phyloP scores from a whole-genome alignment of 805 yeast genomes.

The Candida orba region DNA sequence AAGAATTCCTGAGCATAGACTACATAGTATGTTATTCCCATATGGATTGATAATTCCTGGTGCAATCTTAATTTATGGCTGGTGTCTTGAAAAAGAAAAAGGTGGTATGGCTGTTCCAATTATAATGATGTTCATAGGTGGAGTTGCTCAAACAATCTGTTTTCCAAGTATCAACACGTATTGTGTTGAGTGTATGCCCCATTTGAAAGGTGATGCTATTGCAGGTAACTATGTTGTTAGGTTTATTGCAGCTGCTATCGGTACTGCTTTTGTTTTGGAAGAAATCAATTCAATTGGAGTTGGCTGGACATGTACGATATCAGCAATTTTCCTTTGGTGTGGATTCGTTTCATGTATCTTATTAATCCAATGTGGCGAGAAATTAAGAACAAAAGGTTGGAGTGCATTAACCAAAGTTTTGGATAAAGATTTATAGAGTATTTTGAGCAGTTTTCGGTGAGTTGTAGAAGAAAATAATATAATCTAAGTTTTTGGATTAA shows the following conservation, averaged over 20 bases:
- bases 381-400: conserved; percentile 2
- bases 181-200: conserved; percentile 52
- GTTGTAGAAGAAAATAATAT: too few relatives aligned
- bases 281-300: conserved; percentile 43
- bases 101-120: conserved; percentile 54
- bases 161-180: conserved; percentile 51
- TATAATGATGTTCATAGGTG: conserved; percentile 39
- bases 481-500: too few relatives aligned
- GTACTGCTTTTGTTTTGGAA: conserved; percentile 41
- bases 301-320: conserved; percentile 49
- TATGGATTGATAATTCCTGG: conserved; percentile 37
- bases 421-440: too few relatives aligned
- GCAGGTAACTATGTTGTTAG: conserved; percentile 47
- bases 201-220: conserved; percentile 47
- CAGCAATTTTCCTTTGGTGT: conserved; percentile 27
- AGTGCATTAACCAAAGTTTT: too few relatives aligned
- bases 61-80: conserved; percentile 43
- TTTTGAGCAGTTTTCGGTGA: too few relatives aligned
- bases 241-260: conserved; percentile 43
- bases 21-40: conserved; percentile 33
- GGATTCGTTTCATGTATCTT: background rate
- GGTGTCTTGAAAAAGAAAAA: conserved; percentile 39
- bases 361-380: conserved; percentile 5
- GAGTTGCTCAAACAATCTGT: conserved; percentile 42
- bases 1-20: conserved; percentile 47